Conservation (phyloP, 257 asterid genomes). For the Capsicum chinense region DNA sequence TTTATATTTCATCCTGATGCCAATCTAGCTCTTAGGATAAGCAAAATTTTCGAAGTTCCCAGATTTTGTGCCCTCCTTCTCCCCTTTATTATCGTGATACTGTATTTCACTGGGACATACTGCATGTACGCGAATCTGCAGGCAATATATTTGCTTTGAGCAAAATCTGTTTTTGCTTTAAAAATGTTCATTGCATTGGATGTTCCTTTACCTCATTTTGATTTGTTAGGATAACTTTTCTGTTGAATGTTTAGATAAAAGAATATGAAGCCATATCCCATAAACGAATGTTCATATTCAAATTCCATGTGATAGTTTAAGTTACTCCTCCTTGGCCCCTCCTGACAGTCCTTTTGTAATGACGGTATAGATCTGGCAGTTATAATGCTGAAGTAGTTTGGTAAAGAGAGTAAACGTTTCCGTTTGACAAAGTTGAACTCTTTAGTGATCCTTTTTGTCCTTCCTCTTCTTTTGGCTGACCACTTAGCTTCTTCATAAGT, state of each 20-base stretch:
- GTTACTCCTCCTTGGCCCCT: neutral
- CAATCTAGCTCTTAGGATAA: constrained; percentile 89
- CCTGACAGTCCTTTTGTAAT: neutral
- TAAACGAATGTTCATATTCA: neutral
- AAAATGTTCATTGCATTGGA: neutral
- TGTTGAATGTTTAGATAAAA: neutral
- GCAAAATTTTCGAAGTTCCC: constrained; percentile 26
- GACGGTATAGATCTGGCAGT: neutral
- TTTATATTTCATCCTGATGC: constrained; percentile 94
- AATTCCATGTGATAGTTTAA: neutral
- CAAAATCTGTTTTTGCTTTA: neutral
- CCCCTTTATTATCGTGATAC: neutral
- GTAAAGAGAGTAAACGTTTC: neutral
- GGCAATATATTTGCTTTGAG: neutral
- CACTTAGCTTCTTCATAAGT: neutral
- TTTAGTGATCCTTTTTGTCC: neutral
- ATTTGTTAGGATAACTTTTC: neutral
- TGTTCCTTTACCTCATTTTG: neutral
- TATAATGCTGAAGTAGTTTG: neutral
- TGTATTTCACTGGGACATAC: neutral
- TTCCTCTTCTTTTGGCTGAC: neutral
- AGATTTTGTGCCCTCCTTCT: neutral
- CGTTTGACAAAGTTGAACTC: neutral
- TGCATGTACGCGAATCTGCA: neutral
- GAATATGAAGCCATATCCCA: neutral